These are phyloP conservation scores for Ustilago lituana DNA, from an alignment of 1,284 basidiomycete species.

Conservation along the genomic window DNA sequence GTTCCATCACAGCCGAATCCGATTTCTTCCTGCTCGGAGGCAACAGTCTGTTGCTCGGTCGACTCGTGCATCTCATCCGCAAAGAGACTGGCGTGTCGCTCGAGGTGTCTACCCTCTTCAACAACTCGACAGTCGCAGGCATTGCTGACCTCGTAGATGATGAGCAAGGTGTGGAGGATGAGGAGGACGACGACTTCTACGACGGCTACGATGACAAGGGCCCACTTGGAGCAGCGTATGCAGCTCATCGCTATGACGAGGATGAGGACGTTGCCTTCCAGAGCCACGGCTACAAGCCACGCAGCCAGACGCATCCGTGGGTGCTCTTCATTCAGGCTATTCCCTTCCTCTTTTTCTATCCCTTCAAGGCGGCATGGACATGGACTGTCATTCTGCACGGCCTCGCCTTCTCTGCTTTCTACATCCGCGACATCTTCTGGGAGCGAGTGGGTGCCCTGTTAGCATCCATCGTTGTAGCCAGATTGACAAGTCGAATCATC, in stretches of 20 bases:
- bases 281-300: conserved; percentile 63
- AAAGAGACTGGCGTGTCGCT: conserved; percentile 66
- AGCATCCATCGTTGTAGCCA: conserved; percentile 63
- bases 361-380: conserved; percentile 67
- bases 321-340: conserved; percentile 63
- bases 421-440: conserved; percentile 67
- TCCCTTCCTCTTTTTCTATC: conserved; percentile 66
- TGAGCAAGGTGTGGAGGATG: conserved; percentile 57
- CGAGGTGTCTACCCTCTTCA: conserved; percentile 66
- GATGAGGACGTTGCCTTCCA: conserved; percentile 60
- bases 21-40: conserved; percentile 67
- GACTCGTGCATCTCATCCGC: conserved; percentile 65
- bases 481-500: conserved; percentile 66
- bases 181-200: conserved; percentile 54
- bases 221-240: conserved; percentile 47
- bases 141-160: conserved; percentile 64
- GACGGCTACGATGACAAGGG: conserved; percentile 66
- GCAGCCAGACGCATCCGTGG: conserved; percentile 65
- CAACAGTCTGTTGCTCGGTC: conserved; percentile 65
- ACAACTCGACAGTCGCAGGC: conserved; percentile 65
- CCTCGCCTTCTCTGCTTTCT: conserved; percentile 66
- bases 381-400: conserved; percentile 67
- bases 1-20: conserved; percentile 66
- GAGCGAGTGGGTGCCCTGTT: conserved; percentile 65
- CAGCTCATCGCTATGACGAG: conserved; percentile 64